A percentile compares a stretch with the other conserved stretches of the same genome.
These are phyloP conservation scores for Dryas octopetala DNA, from an alignment of 306 rosid species.

Conservation along the genomic window DNA sequence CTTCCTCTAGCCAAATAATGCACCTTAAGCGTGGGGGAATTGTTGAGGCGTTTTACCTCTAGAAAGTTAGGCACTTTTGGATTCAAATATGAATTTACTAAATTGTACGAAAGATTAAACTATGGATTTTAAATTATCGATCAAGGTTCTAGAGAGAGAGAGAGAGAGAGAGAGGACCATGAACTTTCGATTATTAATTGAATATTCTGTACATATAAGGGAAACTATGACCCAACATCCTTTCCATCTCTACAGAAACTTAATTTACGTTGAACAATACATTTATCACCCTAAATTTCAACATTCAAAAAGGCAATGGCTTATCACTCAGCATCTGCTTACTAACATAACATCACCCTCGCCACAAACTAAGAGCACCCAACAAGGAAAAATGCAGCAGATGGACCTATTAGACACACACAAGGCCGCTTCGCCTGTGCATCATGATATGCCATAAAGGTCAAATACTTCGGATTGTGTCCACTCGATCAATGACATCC, in stretches of 20 bases:
- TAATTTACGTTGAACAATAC: slow-evolving; percentile 1
- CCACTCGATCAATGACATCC: slow-evolving; percentile 84
- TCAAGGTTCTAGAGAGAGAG: too few relatives aligned
- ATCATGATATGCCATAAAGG: background rate
- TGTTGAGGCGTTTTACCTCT: too few relatives aligned
- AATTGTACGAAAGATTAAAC: too few relatives aligned
- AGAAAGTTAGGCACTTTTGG: too few relatives aligned
- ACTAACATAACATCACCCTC: background rate
- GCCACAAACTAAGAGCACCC: slow-evolving; percentile 1
- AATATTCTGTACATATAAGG: slow-evolving; percentile 25
- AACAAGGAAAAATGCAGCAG: background rate
- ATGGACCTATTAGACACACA: background rate
- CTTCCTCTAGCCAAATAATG: too few relatives aligned
- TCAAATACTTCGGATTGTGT: slow-evolving; percentile 52
- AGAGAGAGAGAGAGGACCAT: background rate
- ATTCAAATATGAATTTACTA: too few relatives aligned
- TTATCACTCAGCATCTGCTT: slow-evolving; percentile 10
- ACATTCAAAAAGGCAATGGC: slow-evolving; percentile 15
- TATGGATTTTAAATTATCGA: too few relatives aligned
- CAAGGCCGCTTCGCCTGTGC: background rate
- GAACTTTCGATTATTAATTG: slow-evolving; percentile 19
- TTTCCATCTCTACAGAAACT: slow-evolving; percentile 26
- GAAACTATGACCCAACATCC: slow-evolving; percentile 13
- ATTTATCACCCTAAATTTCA: slow-evolving; percentile 12
- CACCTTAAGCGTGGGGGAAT: too few relatives aligned